Base-by-base conservation (phyloP, 2,329 filamentous ascomycete species). In the Aspergillus oerlinghausenensis region DNA sequence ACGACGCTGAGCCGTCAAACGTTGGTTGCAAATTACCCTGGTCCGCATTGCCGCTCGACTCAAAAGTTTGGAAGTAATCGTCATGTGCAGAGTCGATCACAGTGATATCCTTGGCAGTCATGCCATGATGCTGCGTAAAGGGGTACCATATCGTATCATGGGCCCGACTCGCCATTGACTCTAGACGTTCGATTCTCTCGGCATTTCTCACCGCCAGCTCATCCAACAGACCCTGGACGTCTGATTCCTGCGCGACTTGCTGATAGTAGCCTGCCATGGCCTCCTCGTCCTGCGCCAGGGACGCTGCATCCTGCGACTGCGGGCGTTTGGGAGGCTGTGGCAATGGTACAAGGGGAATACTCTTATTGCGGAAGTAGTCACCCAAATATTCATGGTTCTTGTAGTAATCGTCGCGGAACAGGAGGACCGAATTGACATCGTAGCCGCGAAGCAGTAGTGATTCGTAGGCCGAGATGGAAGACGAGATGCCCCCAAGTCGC, bases 1-100 rank as follows among this genome's bases (percentile, higher is more conserved):
- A 95, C 0, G 89, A 93, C 1, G 90, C 90, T 0, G 90, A 94
- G 2, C 88, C 90, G 64, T 95, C 91, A 55, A 94, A 92, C 0
- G 88, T 87, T 1, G 89, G 82, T 49, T 80, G 80, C 0, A 90
- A 73, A 3, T 85, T 67, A 23, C 55, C 61, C 1, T 60, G 51
- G 3, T 63, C 43, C 1, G 62, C 50, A 67, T 61, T 29, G 17
- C 56, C 63, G 14, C 61, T 60, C 3, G 68, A 61, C n/a, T 67
- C 67, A 52, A 77, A 75, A 0, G 85, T 86, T 67, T 93, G 88
- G 70, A 94, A 95, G 67, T 85, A 86, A 66, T 93, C 89, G 7
- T 87, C 88, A 57, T 88, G 82, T 0, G 91, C 90, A 0, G 90
- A 93, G 69, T 95, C 90, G 55, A 95, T 92, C 0, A 86, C 82